Percentiles rank a stretch among this genome's conserved stretches.
Evolutionary conservation across 2,329 filamentous ascomycete species (phyloP).

Genomic region (Ophiostoma sp.): DNA sequence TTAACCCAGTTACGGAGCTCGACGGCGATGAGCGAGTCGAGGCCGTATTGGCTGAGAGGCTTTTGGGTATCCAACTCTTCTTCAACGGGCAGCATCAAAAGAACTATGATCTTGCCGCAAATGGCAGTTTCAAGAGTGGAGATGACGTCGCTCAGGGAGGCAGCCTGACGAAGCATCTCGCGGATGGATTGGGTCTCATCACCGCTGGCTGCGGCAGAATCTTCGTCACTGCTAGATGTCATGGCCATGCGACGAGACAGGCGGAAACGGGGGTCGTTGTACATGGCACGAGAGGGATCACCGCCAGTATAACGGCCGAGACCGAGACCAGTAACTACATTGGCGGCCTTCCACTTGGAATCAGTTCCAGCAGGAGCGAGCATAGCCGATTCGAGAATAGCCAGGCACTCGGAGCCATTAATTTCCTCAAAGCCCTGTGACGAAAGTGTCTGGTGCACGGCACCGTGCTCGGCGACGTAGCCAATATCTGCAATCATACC

Average conservation of each 20-base stretch:
- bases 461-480: slow-evolving; percentile 30
- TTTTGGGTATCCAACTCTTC: slow-evolving; percentile 25
- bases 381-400: slow-evolving; percentile 29
- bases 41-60: slow-evolving; percentile 25
- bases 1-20: slow-evolving; percentile 28
- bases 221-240: not conserved
- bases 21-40: slow-evolving; percentile 27
- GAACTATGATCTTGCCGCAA: slow-evolving; percentile 23
- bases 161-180: slow-evolving; percentile 21
- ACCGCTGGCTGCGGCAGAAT: not conserved
- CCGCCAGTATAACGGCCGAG: slow-evolving; percentile 26
- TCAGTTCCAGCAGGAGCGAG: not conserved
- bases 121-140: slow-evolving; percentile 20
- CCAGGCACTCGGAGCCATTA: slow-evolving; percentile 26
- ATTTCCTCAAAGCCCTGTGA: slow-evolving; percentile 29
- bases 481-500: slow-evolving; percentile 36
- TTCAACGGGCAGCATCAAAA: slow-evolving; percentile 23
- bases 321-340: slow-evolving; percentile 28
- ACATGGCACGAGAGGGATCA: slow-evolving; percentile 24
- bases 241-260: slow-evolving; percentile 23
- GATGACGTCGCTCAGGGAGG: slow-evolving; percentile 16
- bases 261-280: slow-evolving; percentile 26
- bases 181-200: slow-evolving; percentile 20
- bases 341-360: slow-evolving; percentile 16
- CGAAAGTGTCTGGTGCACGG: slow-evolving; percentile 24